Percentiles rank a stretch among this genome's conserved stretches.
phyloP scores from a whole-genome alignment of 768 basidiomycete genomes.

The Pleurotus tuber-regium region DNA sequence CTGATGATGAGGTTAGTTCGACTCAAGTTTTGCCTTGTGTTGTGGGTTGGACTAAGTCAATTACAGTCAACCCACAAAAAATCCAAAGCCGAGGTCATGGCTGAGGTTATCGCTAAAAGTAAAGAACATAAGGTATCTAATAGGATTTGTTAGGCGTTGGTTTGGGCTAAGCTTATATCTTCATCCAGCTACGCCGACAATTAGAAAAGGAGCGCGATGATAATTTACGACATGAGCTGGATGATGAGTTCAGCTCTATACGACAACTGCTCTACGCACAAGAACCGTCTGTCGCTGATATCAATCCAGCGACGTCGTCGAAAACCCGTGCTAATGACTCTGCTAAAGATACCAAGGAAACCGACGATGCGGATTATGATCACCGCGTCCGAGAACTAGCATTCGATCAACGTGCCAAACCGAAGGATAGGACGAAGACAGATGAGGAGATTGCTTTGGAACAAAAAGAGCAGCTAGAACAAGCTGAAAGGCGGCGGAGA shows the following conservation, averaged over 20 bases:
- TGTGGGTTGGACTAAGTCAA: too few species aligned
- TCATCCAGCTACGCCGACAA: slow-evolving; percentile 75
- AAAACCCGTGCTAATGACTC: slow-evolving; percentile 12
- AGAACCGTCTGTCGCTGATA: slow-evolving; percentile 43
- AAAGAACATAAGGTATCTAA: slow-evolving; percentile 93
- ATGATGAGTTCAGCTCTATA: slow-evolving; percentile 81
- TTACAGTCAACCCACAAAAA: slow-evolving; percentile 79
- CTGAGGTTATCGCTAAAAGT: slow-evolving; percentile 95
- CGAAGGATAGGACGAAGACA: slow-evolving; percentile 94
- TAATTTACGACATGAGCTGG: slow-evolving; percentile 82
- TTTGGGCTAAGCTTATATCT: too few species aligned
- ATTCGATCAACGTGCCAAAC: slow-evolving; percentile 90
- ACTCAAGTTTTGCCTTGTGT: neutral
- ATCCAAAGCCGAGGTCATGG: slow-evolving; percentile 95
- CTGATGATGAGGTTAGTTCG: slow-evolving; percentile 28
- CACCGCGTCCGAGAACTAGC: slow-evolving; percentile 88
- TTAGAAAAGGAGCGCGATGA: slow-evolving; percentile 84
- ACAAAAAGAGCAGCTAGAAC: slow-evolving; percentile 82
- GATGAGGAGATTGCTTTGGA: slow-evolving; percentile 92
- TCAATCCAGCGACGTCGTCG: slow-evolving; percentile 34
- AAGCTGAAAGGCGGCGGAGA: slow-evolving; percentile 75
- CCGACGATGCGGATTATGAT: slow-evolving; percentile 76
- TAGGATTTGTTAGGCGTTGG: too few species aligned
- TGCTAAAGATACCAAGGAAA: slow-evolving; percentile 15
- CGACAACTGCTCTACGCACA: slow-evolving; percentile 68